These are phyloP conservation scores for Endoconidiophora polonica DNA, from an alignment of 2,329 filamentous ascomycete species.

Conservation along the genomic window DNA sequence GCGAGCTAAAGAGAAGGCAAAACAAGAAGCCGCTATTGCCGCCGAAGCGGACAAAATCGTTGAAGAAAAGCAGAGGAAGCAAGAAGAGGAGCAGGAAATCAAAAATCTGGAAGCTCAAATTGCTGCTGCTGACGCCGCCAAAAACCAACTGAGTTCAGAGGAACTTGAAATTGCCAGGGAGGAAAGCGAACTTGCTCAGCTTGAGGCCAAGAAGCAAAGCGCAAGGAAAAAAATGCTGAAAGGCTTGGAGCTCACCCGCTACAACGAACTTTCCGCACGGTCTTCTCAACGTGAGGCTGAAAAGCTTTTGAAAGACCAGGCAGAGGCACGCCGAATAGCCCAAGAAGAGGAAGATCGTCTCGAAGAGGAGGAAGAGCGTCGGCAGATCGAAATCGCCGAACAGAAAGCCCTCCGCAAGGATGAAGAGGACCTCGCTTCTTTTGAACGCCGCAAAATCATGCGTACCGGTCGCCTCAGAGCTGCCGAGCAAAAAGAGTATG, in stretches of 20 bases:
- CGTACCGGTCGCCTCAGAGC: not conserved
- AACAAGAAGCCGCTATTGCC: constrained; percentile 11
- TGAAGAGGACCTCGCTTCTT: not conserved
- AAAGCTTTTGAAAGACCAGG: constrained; percentile 8
- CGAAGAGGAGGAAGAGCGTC: constrained; percentile 9
- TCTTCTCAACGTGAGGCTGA: constrained; percentile 10
- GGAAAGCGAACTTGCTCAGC: constrained; percentile 7
- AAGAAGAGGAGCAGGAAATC: constrained; percentile 2
- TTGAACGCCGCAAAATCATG: constrained; percentile 5
- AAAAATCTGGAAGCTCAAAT: constrained; percentile 9
- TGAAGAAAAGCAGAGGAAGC: constrained; percentile 7
- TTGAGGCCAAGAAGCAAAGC: constrained; percentile 7
- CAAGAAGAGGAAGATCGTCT: constrained; percentile 8
- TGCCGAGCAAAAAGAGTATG: not conserved
- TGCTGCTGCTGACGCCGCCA: constrained; percentile 1
- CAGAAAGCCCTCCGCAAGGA: not conserved
- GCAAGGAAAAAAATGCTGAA: constrained; percentile 3
- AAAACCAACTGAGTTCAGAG: not conserved
- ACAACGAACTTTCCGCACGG: constrained; percentile 8
- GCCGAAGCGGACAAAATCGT: constrained; percentile 5
- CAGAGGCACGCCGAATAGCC: constrained; percentile 1
- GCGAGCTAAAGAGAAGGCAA: constrained; percentile 12
- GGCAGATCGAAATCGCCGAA: constrained; percentile 5
- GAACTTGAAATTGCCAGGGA: constrained; percentile 9
- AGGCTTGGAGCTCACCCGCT: constrained; percentile 7